These are phyloP conservation scores for Moringa oleifera DNA, from an alignment of 345 rosid species.

Conservation along the genomic window DNA sequence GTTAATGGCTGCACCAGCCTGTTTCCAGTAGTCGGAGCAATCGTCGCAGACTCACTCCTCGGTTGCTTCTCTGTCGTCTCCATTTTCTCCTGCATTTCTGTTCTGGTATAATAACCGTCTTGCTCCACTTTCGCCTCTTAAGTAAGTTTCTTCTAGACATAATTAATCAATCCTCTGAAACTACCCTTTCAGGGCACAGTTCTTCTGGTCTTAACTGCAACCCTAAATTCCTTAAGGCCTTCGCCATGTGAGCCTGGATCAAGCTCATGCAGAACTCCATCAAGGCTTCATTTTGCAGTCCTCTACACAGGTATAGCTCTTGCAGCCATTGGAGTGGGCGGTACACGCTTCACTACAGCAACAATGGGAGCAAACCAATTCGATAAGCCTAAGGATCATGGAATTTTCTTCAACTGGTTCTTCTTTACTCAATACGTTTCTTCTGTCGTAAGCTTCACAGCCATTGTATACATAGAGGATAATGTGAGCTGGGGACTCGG, in stretches of 20 bases:
- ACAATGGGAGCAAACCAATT: slow-evolving; percentile 26
- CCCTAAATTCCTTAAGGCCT: slow-evolving; percentile 10
- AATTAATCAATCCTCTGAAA: no score
- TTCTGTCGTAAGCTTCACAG: slow-evolving; percentile 2
- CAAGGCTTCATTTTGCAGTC: slow-evolving; percentile 13
- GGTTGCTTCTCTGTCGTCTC: slow-evolving; percentile 17
- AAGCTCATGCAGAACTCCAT: neutral
- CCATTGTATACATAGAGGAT: slow-evolving; percentile 17
- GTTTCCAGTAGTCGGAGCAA: slow-evolving; percentile 20
- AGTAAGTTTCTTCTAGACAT: no score
- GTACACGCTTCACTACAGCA: slow-evolving; percentile 20
- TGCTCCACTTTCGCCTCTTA: no score
- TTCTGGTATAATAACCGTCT: no score
- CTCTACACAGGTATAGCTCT: slow-evolving; percentile 7
- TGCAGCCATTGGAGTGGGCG: slow-evolving; percentile 17
- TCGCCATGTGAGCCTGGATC: slow-evolving; percentile 6
- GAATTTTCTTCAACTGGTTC: slow-evolving; percentile 23
- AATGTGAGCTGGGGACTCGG: slow-evolving; percentile 26
- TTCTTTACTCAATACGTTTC: slow-evolving; percentile 8
- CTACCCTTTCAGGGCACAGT: slow-evolving; percentile 13
- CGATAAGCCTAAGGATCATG: slow-evolving; percentile 12
- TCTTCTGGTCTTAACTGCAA: slow-evolving; percentile 14
- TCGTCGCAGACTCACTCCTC: slow-evolving; percentile 21
- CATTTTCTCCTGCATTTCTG: slow-evolving; percentile 12
- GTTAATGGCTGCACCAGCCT: slow-evolving; percentile 12